Evolutionary conservation across 225 moss, liverwort and hornwort species (phyloP).

Genomic region (Bryum argenteum): DNA sequence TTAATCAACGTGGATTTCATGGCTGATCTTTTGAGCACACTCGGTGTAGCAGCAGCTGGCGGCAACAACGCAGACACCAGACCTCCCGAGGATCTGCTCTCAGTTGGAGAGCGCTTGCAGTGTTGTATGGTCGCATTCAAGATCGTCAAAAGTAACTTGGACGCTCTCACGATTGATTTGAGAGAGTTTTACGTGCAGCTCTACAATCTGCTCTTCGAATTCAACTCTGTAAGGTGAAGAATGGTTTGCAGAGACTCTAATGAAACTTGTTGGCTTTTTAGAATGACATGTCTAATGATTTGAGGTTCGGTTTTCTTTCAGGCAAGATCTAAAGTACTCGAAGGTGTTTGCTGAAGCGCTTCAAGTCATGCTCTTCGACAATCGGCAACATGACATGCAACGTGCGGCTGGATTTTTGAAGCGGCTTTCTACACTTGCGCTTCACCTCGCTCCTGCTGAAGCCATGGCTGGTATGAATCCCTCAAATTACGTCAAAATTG

Average conservation of each 20-base stretch:
- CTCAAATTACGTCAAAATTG: too few relatives aligned
- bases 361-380: slow-evolving; percentile 89
- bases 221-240: slow-evolving; percentile 73
- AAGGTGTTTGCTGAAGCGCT: slow-evolving; percentile 82
- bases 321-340: slow-evolving; percentile 62
- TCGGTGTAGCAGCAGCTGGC: slow-evolving; percentile 80
- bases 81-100: slow-evolving; percentile 51
- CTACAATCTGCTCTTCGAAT: slow-evolving; percentile 84
- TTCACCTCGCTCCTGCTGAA: slow-evolving; percentile 87
- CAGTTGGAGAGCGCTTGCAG: slow-evolving; percentile 87
- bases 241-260: slow-evolving; percentile 14
- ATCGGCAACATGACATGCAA: slow-evolving; percentile 94
- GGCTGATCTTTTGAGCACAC: slow-evolving; percentile 81
- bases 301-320: slow-evolving; percentile 31
- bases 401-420: slow-evolving; percentile 94
- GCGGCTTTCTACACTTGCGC: slow-evolving; percentile 81
- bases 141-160: slow-evolving; percentile 90
- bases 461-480: slow-evolving; percentile 72
- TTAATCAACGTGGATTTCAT: slow-evolving; percentile 98
- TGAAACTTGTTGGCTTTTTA: background rate
- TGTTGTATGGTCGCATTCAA: slow-evolving; percentile 98
- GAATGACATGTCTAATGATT: background rate
- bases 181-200: slow-evolving; percentile 90
- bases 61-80: slow-evolving; percentile 46
- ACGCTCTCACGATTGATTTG: slow-evolving; percentile 92